Evolutionary conservation across 352 stramenopile genomes (phyloP).

Genomic region (Achlya hypogyna): DNA sequence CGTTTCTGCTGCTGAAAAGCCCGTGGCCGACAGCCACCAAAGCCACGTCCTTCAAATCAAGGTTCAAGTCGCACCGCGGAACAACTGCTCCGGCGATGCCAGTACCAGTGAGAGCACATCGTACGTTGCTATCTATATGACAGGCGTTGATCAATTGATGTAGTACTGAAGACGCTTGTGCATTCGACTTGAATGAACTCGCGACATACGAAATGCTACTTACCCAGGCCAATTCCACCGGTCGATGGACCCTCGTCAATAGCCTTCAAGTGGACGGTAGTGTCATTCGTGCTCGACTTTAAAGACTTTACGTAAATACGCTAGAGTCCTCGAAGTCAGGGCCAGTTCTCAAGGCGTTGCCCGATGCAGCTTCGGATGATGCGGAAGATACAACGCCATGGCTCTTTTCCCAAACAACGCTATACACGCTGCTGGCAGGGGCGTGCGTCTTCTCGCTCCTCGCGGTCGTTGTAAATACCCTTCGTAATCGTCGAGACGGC

Average conservation of each 20-base stretch:
- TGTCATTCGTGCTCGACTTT: too few relatives aligned
- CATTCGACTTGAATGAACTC: constrained; percentile 10
- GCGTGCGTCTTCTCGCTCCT: constrained; percentile 13
- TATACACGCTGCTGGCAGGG: constrained; percentile 5
- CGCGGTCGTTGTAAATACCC: constrained; percentile 7
- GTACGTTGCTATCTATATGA: background rate
- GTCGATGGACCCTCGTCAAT: constrained; percentile 13
- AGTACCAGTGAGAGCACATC: too few relatives aligned
- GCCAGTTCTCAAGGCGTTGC: too few relatives aligned
- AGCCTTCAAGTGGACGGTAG: constrained; percentile 15
- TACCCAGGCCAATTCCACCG: background rate
- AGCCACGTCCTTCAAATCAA: constrained; percentile 9
- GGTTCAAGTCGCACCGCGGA: constrained; percentile 5
- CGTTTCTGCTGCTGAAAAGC: constrained; percentile 5
- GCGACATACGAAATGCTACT: constrained; percentile 12
- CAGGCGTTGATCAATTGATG: background rate
- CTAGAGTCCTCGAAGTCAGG: too few relatives aligned
- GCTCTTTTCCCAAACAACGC: too few relatives aligned
- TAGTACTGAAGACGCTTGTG: background rate
- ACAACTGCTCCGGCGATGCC: background rate
- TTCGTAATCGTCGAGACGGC: background rate
- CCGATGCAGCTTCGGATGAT: too few relatives aligned
- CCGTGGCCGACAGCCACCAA: constrained; percentile 8
- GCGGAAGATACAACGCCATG: too few relatives aligned
- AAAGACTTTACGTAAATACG: too few relatives aligned